Base-by-base conservation (phyloP, 306 rosid genomes). In the Castanea crenata region DNA sequence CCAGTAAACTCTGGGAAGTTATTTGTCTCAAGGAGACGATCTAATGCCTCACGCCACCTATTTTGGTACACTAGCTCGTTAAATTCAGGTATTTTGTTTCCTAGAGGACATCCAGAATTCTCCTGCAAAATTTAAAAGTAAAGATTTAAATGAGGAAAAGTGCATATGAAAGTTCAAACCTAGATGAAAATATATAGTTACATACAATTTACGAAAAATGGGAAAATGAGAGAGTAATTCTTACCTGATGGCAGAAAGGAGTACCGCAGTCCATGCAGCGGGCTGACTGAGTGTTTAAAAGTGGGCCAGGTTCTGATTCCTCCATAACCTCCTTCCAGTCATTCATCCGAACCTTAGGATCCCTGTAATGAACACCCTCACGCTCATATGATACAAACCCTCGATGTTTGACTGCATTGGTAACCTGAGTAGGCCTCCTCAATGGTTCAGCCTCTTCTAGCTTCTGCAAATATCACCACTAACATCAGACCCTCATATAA, bases 251-350 rank as follows among this genome's bases (percentile, higher is more conserved):
- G 85, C 99, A 96, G 86, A 94, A 94, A 65, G 99, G 99, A 77
- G 99, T 96, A 23, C 99, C 99, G 77, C 99, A 96, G 80, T 96
- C 99, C 99, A 96, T 96, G 90, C 99, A 96, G 56, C 99, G 98
- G 52, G 99, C 99, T 20, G 99, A 91, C 73, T 96, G 99, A 61
- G 99, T 96, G 76, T 89, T 91, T 80, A 96, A 64, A 75, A 96
- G 99, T 61, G 99, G 94, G 23, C 98, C 99, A 41, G 99, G 97
- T 86, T 93, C 84, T 68, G 93, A 79, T 84, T 90, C 93, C 89
- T 88, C 89, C 99, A 90, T 90, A 82, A 96, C 99, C 83, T 96
- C 99, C 7, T 86, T 80, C 99, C 99, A 96, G 62, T 96, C 99
- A 75, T 78, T 81, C 93, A 96, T 82, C 44, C 99, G 89, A 80